Base-by-base conservation (phyloP, 2,329 filamentous ascomycete genomes). In the Fusarium sp. region DNA sequence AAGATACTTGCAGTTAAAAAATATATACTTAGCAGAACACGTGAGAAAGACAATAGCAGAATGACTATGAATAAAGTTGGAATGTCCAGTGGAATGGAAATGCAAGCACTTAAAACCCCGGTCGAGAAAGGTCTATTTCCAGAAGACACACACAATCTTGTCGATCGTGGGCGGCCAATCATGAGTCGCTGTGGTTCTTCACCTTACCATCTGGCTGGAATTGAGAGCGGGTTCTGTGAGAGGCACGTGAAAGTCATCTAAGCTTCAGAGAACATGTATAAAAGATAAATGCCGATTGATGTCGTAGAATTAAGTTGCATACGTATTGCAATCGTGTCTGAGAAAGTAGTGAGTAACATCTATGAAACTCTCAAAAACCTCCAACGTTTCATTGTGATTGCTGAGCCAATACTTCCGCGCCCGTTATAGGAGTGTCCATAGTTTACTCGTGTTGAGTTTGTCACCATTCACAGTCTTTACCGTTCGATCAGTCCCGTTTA, bases 21-120 rank as follows among this genome's bases (percentile, higher is more conserved):
- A 12, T 9, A 52, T 18, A 16, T 28, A 37, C 3, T 35, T 21
- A 21, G 18, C 25, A 23, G 6, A 46, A 21, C 16, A 44, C 25
- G 28, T n/a, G 58, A 46, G 43, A 63, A 35, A 44, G 28, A 23
- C 56, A 25, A 59, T 19, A 62, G 18, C 28, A 46, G 15, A 37
- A 35, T 54, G 44, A 35, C 50, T 30, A 23, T 23, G 23, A 38
- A 32, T 25, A 68, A 32, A 46, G 58, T 64, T 59, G n/a, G 23
- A 35, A 42, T 71, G 40, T 47, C 23, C 11, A 30, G 38, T 46
- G 44, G 35, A 57, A 62, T 62, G 50, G 11, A 50, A 47, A 76
- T 77, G 75, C 75, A 77, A 77, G 75, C 75, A 77, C 75, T 77
- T 77, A 75, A 77, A 77, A 61, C 75, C 75, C 75, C 33, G 71